Percentiles rank a stretch among this genome's conserved stretches.
Evolutionary conservation across 2,329 filamentous ascomycete genomes (phyloP).

Genomic region (Trichophyton mentagrophytes): DNA sequence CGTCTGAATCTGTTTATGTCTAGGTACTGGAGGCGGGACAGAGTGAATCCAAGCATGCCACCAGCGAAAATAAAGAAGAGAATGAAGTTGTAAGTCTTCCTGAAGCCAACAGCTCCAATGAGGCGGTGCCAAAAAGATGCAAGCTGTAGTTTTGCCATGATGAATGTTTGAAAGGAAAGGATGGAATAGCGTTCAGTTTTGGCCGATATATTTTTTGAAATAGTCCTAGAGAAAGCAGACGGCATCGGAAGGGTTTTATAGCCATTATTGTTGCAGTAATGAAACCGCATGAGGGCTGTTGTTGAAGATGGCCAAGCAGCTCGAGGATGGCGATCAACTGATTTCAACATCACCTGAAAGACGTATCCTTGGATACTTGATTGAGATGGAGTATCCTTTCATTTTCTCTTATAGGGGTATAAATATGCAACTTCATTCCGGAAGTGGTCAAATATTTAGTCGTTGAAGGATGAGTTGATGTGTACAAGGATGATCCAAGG

Average conservation of each 20-base stretch:
- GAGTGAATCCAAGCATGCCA: conserved; percentile 35
- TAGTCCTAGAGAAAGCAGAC: background rate
- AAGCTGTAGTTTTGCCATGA: background rate
- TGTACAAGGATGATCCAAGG: background rate
- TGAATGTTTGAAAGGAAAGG: background rate
- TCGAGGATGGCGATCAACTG: too few species aligned
- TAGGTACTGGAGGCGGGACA: conserved; percentile 39
- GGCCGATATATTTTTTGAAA: background rate
- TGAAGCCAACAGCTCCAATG: background rate
- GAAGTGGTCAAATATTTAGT: background rate
- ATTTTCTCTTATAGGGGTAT: background rate
- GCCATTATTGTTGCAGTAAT: too few species aligned
- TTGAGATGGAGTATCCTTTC: background rate
- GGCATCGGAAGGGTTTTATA: too few species aligned
- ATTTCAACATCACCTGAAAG: background rate
- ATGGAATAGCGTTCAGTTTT: background rate
- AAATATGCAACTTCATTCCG: background rate
- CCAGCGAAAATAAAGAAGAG: conserved; percentile 33
- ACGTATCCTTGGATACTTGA: background rate
- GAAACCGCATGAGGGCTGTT: too few species aligned
- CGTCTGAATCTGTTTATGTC: background rate
- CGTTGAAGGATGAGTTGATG: background rate
- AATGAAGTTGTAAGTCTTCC: conserved; percentile 6
- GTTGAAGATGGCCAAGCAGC: too few species aligned
- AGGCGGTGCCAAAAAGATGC: background rate